These are phyloP conservation scores for Talaromyces sp. DNA, from an alignment of 2,329 filamentous ascomycete genomes.

Conservation along the genomic window DNA sequence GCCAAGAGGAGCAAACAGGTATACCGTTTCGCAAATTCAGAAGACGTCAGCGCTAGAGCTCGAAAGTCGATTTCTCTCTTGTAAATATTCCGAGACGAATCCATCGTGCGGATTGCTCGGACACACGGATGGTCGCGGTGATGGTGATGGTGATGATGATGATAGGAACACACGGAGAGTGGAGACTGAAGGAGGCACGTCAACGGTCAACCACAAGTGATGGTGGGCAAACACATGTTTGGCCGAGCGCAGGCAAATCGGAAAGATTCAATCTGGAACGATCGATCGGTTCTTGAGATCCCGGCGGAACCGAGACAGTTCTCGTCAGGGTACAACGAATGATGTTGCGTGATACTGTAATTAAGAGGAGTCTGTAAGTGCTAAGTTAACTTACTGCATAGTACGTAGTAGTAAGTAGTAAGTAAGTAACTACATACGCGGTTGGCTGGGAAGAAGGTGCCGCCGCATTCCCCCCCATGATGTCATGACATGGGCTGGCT, in stretches of 20 bases:
- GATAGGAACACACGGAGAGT: background rate
- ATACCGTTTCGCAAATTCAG: conserved; percentile 57
- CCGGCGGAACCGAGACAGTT: background rate
- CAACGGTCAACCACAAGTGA: background rate
- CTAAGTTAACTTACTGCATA: no score
- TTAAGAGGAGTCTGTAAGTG: no score
- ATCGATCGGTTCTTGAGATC: background rate
- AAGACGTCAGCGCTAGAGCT: conserved; percentile 55
- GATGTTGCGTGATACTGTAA: no score
- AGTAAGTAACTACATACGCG: no score
- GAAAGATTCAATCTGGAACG: background rate
- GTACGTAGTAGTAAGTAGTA: no score
- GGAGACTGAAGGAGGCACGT: background rate
- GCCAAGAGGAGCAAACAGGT: conserved; percentile 22
- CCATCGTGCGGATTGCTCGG: no score
- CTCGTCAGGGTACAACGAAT: background rate
- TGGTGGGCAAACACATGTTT: background rate
- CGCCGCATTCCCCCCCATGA: background rate
- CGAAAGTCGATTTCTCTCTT: conserved; percentile 60
- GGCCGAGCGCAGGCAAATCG: background rate
- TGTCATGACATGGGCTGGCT: background rate
- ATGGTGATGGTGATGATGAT: no score
- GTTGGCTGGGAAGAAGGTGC: background rate
- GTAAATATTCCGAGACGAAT: conserved; percentile 48
- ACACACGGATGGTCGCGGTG: no score